phyloP scores from a whole-genome alignment of 768 basidiomycete species.

The Amyloporia xantha region DNA sequence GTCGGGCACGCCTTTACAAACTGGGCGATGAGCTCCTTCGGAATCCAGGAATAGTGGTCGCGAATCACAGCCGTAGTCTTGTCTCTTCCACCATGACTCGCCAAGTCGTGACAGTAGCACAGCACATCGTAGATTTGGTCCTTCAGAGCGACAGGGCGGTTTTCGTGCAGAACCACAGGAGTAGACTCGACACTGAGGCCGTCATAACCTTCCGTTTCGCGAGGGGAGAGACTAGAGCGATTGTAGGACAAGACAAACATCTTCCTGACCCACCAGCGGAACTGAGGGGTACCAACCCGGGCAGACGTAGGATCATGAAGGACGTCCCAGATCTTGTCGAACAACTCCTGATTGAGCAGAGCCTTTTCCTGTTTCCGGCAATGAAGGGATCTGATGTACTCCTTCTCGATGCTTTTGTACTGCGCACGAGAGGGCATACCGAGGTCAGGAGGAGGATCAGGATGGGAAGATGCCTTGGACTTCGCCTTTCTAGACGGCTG shows the following conservation, averaged over 20 bases:
- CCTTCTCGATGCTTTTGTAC: constrained; percentile 51
- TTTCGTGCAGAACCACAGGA: constrained; percentile 61
- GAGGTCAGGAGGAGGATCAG: constrained; percentile 16
- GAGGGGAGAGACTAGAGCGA: constrained; percentile 12
- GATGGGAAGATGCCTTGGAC: neutral
- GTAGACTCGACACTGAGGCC: constrained; percentile 7
- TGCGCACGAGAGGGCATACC: constrained; percentile 59
- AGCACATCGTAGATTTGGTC: constrained; percentile 77
- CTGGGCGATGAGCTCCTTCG: constrained; percentile 73
- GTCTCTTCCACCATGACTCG: constrained; percentile 72
- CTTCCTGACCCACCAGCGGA: constrained; percentile 79
- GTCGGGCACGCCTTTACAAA: constrained; percentile 80
- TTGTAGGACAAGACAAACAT: constrained; percentile 54
- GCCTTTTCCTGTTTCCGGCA: constrained; percentile 59
- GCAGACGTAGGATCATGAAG: constrained; percentile 45
- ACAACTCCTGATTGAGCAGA: constrained; percentile 62
- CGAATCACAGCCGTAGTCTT: constrained; percentile 65
- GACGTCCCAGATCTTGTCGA: constrained; percentile 68
- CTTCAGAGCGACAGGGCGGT: constrained; percentile 66
- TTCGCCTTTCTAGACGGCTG: neutral
- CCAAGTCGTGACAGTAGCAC: constrained; percentile 61
- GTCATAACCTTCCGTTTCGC: constrained; percentile 7
- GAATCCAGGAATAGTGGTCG: constrained; percentile 73
- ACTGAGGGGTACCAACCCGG: constrained; percentile 52
- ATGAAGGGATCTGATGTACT: constrained; percentile 54